Conservation (phyloP, 2,329 filamentous ascomycete genomes). For the Trichoderma arundinaceum region DNA sequence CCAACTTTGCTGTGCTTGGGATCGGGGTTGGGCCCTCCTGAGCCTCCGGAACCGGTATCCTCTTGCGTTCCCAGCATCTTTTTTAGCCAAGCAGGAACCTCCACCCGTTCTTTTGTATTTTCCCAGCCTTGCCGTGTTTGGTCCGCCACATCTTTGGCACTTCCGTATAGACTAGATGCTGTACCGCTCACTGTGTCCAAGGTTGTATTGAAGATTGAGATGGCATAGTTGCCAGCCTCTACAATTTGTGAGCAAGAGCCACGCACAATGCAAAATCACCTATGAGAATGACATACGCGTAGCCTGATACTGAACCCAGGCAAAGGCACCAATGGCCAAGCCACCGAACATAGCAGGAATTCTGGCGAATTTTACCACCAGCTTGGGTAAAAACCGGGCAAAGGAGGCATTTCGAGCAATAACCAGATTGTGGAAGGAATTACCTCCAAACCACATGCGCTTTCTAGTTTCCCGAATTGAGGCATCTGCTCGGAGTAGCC, state of each 20-base stretch:
- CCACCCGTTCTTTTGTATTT: constrained; percentile 78
- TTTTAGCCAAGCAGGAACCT: constrained; percentile 77
- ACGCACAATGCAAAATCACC: neutral
- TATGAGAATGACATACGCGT: constrained; percentile 64
- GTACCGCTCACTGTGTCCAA: constrained; percentile 72
- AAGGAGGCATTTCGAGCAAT: constrained; percentile 68
- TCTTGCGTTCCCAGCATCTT: constrained; percentile 70
- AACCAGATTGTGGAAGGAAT: constrained; percentile 82
- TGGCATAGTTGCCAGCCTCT: constrained; percentile 57
- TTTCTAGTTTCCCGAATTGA: constrained; percentile 65
- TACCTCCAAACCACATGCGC: constrained; percentile 78
- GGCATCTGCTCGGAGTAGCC: constrained; percentile 70
- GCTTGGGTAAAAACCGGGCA: constrained; percentile 74
- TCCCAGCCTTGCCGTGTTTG: constrained; percentile 84
- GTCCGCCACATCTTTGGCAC: constrained; percentile 74
- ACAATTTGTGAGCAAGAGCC: constrained; percentile 37
- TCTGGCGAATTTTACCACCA: constrained; percentile 87
- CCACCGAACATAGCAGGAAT: constrained; percentile 92
- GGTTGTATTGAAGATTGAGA: constrained; percentile 74
- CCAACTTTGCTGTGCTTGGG: constrained; percentile 65
- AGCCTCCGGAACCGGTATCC: constrained; percentile 59
- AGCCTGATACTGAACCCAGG: constrained; percentile 96
- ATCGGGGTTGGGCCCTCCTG: constrained; percentile 57
- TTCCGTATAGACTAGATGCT: constrained; percentile 72
- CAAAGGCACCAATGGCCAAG: constrained; percentile 81